Evolutionary conservation across 1,284 basidiomycete genomes (phyloP).

Genomic region (Exobasidium rhododendri): DNA sequence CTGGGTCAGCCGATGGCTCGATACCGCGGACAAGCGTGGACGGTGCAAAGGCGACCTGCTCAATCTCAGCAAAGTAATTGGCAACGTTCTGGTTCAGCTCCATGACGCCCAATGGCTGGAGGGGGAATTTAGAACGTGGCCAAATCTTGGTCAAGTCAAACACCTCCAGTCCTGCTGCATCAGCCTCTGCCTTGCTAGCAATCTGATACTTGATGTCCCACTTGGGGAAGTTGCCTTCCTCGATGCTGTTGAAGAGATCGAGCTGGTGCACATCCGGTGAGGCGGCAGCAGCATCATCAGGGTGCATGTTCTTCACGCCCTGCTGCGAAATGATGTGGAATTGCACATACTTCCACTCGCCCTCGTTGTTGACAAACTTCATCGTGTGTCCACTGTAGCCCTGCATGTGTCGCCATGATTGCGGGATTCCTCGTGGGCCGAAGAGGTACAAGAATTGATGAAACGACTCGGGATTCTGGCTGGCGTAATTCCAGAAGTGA

Average conservation of each 20-base stretch:
- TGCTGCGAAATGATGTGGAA: conserved; percentile 38
- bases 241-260: conserved; percentile 48
- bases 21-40: conserved; percentile 38
- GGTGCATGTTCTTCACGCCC: conserved; percentile 29
- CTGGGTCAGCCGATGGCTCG: conserved; percentile 41
- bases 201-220: conserved; percentile 47
- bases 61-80: conserved; percentile 49
- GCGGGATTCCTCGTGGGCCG: conserved; percentile 75
- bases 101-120: conserved; percentile 38
- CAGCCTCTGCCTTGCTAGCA: conserved; percentile 30
- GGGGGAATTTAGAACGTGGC: conserved; percentile 35
- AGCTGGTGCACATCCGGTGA: conserved; percentile 36
- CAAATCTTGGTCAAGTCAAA: conserved; percentile 42
- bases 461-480: conserved; percentile 23
- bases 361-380: conserved; percentile 38
- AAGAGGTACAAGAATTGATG: conserved; percentile 21
- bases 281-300: conserved; percentile 27
- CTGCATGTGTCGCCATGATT: conserved; percentile 65
- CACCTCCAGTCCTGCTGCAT: conserved; percentile 27
- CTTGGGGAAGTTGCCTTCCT: conserved; percentile 42
- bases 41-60: conserved; percentile 32
- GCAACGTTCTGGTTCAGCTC: conserved; percentile 39
- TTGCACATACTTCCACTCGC: conserved; percentile 38
- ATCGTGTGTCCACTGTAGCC: conserved; percentile 78
- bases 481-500: conserved; percentile 71